phyloP scores from a whole-genome alignment of 768 basidiomycete genomes.

The Trametes sanguinea region DNA sequence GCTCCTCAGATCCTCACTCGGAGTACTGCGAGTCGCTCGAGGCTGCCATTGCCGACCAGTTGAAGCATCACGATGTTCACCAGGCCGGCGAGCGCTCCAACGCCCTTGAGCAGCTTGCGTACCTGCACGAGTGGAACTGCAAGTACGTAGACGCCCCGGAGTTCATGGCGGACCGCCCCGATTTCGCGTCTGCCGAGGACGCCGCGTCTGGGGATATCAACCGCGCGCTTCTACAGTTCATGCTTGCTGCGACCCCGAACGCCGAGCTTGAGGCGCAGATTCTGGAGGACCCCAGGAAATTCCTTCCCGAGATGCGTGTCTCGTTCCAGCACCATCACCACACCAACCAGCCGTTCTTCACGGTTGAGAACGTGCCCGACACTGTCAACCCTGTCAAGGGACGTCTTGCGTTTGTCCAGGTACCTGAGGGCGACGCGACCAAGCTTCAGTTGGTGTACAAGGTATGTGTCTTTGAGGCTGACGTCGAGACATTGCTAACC shows the following conservation, averaged over 20 bases:
- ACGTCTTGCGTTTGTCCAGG: conserved; percentile 77
- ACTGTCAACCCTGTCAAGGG: conserved; percentile 81
- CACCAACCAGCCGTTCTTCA: conserved; percentile 44
- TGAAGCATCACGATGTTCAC: conserved; percentile 38
- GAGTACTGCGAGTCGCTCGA: conserved; percentile 53
- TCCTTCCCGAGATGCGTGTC: conserved; percentile 52
- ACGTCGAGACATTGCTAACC: neutral
- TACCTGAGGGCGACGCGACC: conserved; percentile 59
- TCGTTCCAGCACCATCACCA: conserved; percentile 47
- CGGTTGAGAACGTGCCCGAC: conserved; percentile 69
- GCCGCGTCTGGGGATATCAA: conserved; percentile 40
- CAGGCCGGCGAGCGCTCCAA: conserved; percentile 12
- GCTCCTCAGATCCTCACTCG: conserved; percentile 43
- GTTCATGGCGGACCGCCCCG: conserved; percentile 33
- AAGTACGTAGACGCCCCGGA: conserved; percentile 45
- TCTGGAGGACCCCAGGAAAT: conserved; percentile 47
- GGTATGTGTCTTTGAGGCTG: conserved; percentile 34
- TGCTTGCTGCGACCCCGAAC: conserved; percentile 69
- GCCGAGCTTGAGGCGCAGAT: conserved; percentile 51
- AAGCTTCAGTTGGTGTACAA: conserved; percentile 82
- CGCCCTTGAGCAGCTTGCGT: conserved; percentile 40
- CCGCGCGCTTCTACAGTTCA: conserved; percentile 73
- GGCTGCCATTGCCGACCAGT: conserved; percentile 38
- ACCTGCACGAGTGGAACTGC: conserved; percentile 61
- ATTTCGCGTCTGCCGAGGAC: conserved; percentile 30